Conservation (phyloP, 495 filamentous ascomycete species). For the Daldinia caldariorum region DNA sequence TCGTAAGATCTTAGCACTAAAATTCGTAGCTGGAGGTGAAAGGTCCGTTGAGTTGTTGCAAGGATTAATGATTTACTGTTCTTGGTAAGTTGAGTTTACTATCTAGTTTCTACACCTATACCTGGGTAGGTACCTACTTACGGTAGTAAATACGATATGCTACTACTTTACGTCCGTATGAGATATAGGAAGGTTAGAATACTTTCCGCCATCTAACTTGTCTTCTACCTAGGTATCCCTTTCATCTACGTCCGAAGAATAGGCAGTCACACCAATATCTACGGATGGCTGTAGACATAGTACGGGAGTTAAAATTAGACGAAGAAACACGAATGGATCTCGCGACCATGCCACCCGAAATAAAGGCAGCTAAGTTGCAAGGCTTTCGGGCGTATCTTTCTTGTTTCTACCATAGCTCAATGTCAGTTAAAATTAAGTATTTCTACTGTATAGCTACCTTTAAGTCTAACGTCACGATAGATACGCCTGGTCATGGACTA, state of each 20-base stretch:
- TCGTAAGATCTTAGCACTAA: slow-evolving; percentile 58
- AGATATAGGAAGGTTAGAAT: not conserved
- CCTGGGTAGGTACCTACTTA: too few relatives aligned
- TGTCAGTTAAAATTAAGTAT: slow-evolving; percentile 41
- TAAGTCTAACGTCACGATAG: slow-evolving; percentile 36
- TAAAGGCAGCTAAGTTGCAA: slow-evolving; percentile 43
- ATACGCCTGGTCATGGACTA: slow-evolving; percentile 49
- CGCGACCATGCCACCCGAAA: slow-evolving; percentile 12
- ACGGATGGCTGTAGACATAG: slow-evolving; percentile 59
- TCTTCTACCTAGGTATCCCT: slow-evolving; percentile 56
- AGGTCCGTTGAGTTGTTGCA: slow-evolving; percentile 57
- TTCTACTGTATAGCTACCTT: not conserved
- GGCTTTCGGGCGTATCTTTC: slow-evolving; percentile 53
- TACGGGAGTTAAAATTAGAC: slow-evolving; percentile 55
- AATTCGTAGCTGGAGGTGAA: slow-evolving; percentile 60
- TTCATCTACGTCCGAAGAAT: slow-evolving; percentile 59
- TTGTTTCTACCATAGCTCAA: slow-evolving; percentile 51
- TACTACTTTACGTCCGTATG: not conserved
- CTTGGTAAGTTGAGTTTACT: slow-evolving; percentile 51
- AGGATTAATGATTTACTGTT: slow-evolving; percentile 57
- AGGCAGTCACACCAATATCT: slow-evolving; percentile 56
- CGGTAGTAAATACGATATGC: not conserved
- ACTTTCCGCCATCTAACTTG: slow-evolving; percentile 3
- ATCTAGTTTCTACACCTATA: not conserved
- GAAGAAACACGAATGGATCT: slow-evolving; percentile 46